Base-by-base conservation (phyloP, 163 green algal species). In the Botryococcus braunii region DNA sequence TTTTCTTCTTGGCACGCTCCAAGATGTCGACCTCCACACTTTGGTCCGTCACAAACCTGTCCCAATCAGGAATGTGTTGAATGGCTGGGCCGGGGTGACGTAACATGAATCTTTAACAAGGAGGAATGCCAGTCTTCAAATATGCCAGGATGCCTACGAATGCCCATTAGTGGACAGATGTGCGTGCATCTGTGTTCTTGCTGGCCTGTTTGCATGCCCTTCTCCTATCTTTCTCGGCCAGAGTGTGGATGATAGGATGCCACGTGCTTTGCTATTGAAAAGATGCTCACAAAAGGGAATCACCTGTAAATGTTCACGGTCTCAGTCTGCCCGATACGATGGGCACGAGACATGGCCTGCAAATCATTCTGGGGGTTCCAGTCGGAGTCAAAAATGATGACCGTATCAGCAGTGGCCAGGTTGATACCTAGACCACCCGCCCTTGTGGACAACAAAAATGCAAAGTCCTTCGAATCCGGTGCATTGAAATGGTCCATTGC, bases 401-500 rank as follows among this genome's bases (percentile, higher is more conserved):
- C 93, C 0, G 93, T 99, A 84, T 98, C 93, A 1, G 93, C 93
- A 1, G 89, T 93, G 34, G 84, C 83, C 37, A 98, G 86, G 79
- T 98, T 98, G 84, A 98, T 96, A 73, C 93, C 91, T 66, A 98
- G 85, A 0, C 93, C 93, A 5, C 93, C 93, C 3, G 93, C 93
- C 1, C 93, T 86, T 8, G 92, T 97, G 39, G 86, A 95, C 63
- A 97, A 82, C 72, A 97, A 76, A 77, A 97, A 97, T 29, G 78
- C 81, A 83, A 91, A 92, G 63, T 89, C 84, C 6, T 46, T 63
- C 27, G 74, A 83, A 27, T 69, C 82, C 29, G 86, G 86, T 17
- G 77, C 78, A 76, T 98, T 98, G 83, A 98, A 98, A 47, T 89
- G 80, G 69, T 97, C 93, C 86, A 98, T 97, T 34, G 90, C 85